Evolutionary conservation across 805 yeast genomes (phyloP), one percentile per base, ranked within the genome.

Genomic region (Saturnispora kantuleensis): DNA sequence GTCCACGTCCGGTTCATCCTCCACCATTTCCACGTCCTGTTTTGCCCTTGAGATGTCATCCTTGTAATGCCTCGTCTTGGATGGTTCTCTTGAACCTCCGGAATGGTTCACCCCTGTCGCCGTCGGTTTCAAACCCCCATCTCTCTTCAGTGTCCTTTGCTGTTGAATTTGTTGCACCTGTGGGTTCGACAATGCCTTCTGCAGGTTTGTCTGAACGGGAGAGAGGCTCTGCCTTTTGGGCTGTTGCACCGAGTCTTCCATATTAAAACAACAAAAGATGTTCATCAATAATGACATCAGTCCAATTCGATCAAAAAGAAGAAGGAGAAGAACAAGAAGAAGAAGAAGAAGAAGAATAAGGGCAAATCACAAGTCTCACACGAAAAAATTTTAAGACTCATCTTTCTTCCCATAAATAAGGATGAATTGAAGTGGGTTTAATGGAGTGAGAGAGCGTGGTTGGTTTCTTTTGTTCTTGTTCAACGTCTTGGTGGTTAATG

Each of bases 181-280:
- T 31, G 55, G 55, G 44, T 52, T 52, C 38, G 55, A 56, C 30
- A 64, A 52, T 9, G 67, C 65, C 42, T 53, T 61, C 47, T 63
- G 66, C 31, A 64, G 48, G 47, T 57, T 62, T 17, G 67, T 60
- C 41, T 63, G 67, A 11, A 66, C 57, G 41, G 56, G 56, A 6
- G 34, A 50, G 51, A 10, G 52, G 50, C 31, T 56, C 49, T 29
- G 53, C 47, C 26, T 52, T 43, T 29, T 55, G 38, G 50, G 61
- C 59, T 47, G 54, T 58, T 50, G 58, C 52, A 51, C 58, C 45
- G 58, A 53, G 39, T 58, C 60, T 36, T 54, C 59, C 34, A 52
- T 50, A 45, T 56, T 64, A 54, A 60, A 63, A 50, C 68, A 64
- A 47, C 68, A 64, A 47, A 64, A 52, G 30, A 64, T 38, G 7